A percentile compares a stretch with the other conserved stretches of the same genome.
Evolutionary conservation across 2,329 filamentous ascomycete genomes (phyloP).

Genomic region (Meredithiella fracta): DNA sequence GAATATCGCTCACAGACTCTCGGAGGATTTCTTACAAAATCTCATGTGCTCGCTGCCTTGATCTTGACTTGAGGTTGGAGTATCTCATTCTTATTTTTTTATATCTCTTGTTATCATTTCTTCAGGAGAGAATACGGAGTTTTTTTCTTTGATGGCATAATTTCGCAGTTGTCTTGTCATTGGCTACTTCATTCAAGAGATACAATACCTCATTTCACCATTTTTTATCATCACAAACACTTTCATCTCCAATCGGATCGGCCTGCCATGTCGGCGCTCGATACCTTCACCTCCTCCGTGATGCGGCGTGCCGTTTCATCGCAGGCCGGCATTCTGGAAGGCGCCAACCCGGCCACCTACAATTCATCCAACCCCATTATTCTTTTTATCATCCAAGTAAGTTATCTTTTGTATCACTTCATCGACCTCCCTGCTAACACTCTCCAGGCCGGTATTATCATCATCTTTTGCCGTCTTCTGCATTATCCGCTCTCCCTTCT

Average conservation of each 20-base stretch:
- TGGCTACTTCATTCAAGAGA: too few species aligned
- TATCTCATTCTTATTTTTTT: not conserved
- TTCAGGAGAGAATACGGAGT: too few species aligned
- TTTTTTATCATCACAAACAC: not conserved
- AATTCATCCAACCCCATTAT: conserved; percentile 56
- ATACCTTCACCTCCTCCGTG: conserved; percentile 17
- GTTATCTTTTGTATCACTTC: not conserved
- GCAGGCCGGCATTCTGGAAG: conserved; percentile 52
- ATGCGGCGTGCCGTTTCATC: conserved; percentile 20
- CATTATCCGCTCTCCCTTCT: conserved; percentile 64
- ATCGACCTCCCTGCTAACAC: conserved; percentile 6
- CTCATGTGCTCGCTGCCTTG: not conserved
- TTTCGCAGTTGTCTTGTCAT: too few species aligned
- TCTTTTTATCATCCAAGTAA: conserved; percentile 58
- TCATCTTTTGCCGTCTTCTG: conserved; percentile 34
- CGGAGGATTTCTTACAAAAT: not conserved
- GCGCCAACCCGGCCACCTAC: conserved; percentile 50
- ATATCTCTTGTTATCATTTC: not conserved
- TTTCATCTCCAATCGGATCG: not conserved
- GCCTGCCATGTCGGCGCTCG: conserved; percentile 18
- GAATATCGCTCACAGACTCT: too few species aligned
- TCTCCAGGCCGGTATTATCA: conserved; percentile 27
- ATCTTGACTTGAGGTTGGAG: not conserved
- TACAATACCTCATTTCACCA: too few species aligned
- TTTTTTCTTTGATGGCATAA: too few species aligned